Evolutionary conservation across 2,329 filamentous ascomycete species (phyloP), one percentile per base, ranked within the genome.

Genomic region (Cordyceps militaris): DNA sequence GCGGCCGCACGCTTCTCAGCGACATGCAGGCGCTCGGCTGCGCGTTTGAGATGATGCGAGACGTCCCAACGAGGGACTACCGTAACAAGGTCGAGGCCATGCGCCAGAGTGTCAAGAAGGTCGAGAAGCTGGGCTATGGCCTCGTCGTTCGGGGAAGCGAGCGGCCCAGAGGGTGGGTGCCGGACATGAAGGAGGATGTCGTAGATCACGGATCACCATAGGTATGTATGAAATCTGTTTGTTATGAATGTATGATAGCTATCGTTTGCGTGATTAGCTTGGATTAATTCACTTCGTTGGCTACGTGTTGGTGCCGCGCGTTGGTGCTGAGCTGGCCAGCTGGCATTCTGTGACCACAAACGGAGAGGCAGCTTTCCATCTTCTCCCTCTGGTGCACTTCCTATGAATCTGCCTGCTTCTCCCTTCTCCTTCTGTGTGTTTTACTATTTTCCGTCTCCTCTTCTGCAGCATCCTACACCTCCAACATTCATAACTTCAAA

Each of bases 111-210:
- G 91, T 99, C 26, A 86, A 88, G 67, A 99, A 99, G 79, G 94
- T 99, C 11, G 94, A 99, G 79, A 86, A 84, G 63, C 83, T 93
- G 24, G 85, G 91, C 30, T 99, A 97, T 71, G 91, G 91, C 4
- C 83, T 97, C 63, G 84, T 87, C 30, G 89, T 99, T 23, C 80
- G 94, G 54, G 93, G 93, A 0, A 89, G 87, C 54, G 94, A 99
- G 76, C 77, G 91, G 61, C 93, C 93, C 0, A 89, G 88, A 68
- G 93, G 93, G 0, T 97, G 93, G 93, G 82, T 94, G 68, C 93
- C 92, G 4, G 92, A 96, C 68, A 71, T 89, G 68, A 72, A 70
- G 62, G 71, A 73, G 14, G 71, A 73, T 34, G 66, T 63, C 7
- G 66, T 63, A 1, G 68, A 68, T 40, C 65, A 66, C 24, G 60